These are phyloP conservation scores for Yamadazyma atmosphaerica DNA, from an alignment of 1,139 yeast genomes.

Conservation along the genomic window DNA sequence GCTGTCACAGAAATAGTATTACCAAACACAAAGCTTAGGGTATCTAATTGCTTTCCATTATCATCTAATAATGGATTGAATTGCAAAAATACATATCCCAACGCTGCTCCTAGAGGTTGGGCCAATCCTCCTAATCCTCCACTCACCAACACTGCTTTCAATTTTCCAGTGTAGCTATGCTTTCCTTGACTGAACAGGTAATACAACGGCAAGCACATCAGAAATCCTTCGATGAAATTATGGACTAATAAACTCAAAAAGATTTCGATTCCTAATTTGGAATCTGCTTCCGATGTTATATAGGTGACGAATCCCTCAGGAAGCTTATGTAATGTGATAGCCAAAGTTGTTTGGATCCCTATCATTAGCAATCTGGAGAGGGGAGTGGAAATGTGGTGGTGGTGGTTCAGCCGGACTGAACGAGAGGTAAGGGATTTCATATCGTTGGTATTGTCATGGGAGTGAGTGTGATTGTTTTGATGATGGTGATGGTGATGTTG, in stretches of 20 bases:
- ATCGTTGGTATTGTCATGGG: conserved; percentile 13
- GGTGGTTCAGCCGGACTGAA: conserved; percentile 52
- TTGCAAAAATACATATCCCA: conserved; percentile 63
- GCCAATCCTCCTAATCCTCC: conserved; percentile 77
- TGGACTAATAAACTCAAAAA: conserved; percentile 84
- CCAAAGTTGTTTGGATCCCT: conserved; percentile 87
- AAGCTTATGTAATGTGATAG: conserved; percentile 83
- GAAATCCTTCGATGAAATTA: conserved; percentile 93
- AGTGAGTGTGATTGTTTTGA: conserved; percentile 10
- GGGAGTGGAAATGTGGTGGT: conserved; percentile 79
- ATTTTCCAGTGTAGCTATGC: conserved; percentile 37
- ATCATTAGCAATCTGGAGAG: conserved; percentile 75
- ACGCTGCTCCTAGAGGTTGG: conserved; percentile 85
- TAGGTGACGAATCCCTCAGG: conserved; percentile 95
- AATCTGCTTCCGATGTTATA: conserved; percentile 74
- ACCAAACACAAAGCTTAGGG: conserved; percentile 56
- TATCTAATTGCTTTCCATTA: conserved; percentile 30
- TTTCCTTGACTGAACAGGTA: conserved; percentile 49
- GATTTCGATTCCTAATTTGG: conserved; percentile 72
- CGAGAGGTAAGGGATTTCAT: too few relatives aligned
- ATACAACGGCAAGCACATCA: conserved; percentile 88
- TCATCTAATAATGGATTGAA: conserved; percentile 21
- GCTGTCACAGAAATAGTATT: conserved; percentile 69
- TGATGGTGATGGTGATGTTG: conserved; percentile 6
- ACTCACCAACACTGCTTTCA: conserved; percentile 64